A percentile compares a stretch with the other conserved stretches of the same genome.
phyloP scores from a whole-genome alignment of 345 rosid species.

The Lepidium africanum region DNA sequence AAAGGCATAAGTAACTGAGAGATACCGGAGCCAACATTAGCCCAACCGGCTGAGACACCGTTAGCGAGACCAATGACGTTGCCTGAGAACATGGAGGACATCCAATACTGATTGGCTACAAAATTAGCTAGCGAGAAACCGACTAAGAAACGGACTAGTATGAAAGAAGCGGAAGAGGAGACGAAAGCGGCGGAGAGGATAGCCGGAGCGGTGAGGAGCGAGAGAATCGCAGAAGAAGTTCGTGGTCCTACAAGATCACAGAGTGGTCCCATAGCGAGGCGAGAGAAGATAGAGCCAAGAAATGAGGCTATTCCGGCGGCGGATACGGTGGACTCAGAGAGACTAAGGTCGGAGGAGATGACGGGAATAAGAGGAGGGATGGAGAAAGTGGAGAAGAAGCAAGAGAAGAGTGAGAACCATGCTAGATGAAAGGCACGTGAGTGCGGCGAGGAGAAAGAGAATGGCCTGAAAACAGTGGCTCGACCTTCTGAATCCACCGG shows the following conservation, averaged over 20 bases:
- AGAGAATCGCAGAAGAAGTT: slow-evolving; percentile 53
- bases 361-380: slow-evolving; percentile 76
- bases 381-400: slow-evolving; percentile 86
- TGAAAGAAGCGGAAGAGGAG: slow-evolving; percentile 46
- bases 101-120: slow-evolving; percentile 88
- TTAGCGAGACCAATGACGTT: slow-evolving; percentile 67
- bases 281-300: slow-evolving; percentile 72
- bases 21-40: slow-evolving; percentile 59
- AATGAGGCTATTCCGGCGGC: slow-evolving; percentile 69
- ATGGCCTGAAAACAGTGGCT: slow-evolving; percentile 56
- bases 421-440: slow-evolving; percentile 76
- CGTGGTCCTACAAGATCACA: slow-evolving; percentile 76
- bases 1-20: slow-evolving; percentile 78
- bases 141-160: slow-evolving; percentile 52
- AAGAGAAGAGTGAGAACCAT: slow-evolving; percentile 78
- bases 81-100: slow-evolving; percentile 78
- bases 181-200: slow-evolving; percentile 46
- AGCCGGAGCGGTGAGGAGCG: slow-evolving; percentile 57
- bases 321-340: slow-evolving; percentile 43
- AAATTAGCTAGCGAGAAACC: slow-evolving; percentile 77
- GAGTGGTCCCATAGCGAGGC: slow-evolving; percentile 76
- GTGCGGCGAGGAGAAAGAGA: slow-evolving; percentile 56
- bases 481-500: slow-evolving; percentile 45
- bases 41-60: slow-evolving; percentile 83
- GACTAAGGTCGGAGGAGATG: slow-evolving; percentile 52